phyloP scores from a whole-genome alignment of 129 eudicot species.

The Flaveria ramosissima region DNA sequence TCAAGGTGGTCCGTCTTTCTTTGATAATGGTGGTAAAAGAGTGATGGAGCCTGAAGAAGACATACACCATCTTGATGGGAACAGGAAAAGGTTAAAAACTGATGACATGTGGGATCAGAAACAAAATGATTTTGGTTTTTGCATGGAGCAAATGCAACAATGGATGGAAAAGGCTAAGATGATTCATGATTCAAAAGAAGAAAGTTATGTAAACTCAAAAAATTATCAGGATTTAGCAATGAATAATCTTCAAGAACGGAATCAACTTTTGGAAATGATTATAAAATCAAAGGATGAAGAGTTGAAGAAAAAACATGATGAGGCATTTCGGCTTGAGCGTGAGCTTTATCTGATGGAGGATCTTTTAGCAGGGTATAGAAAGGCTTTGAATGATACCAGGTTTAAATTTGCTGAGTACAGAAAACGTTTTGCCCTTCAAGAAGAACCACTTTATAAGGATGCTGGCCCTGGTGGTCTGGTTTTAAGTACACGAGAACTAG shows the following conservation, averaged over 20 bases:
- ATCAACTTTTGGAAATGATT: constrained; percentile 38
- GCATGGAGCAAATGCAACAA: constrained; percentile 57
- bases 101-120: constrained; percentile 54
- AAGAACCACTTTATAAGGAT: constrained; percentile 73
- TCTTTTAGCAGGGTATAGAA: constrained; percentile 61
- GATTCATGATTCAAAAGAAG: constrained; percentile 45
- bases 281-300: constrained; percentile 52
- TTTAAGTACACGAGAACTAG: constrained; percentile 59
- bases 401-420: constrained; percentile 58
- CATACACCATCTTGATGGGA: constrained; percentile 36
- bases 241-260: constrained; percentile 48
- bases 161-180: constrained; percentile 51
- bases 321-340: constrained; percentile 57
- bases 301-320: constrained; percentile 43
- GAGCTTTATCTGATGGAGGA: constrained; percentile 67
- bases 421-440: constrained; percentile 45
- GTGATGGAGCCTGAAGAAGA: constrained; percentile 55
- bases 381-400: constrained; percentile 61
- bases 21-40: constrained; percentile 59
- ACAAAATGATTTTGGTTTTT: constrained; percentile 46
- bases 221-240: constrained; percentile 45
- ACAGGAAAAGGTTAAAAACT: constrained; percentile 60
- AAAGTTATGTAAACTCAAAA: constrained; percentile 28
- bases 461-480: constrained; percentile 85
- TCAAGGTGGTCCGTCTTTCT: constrained; percentile 48